Conservation (phyloP, 2,329 filamentous ascomycete species). For the Emericellopsis cladophorae region DNA sequence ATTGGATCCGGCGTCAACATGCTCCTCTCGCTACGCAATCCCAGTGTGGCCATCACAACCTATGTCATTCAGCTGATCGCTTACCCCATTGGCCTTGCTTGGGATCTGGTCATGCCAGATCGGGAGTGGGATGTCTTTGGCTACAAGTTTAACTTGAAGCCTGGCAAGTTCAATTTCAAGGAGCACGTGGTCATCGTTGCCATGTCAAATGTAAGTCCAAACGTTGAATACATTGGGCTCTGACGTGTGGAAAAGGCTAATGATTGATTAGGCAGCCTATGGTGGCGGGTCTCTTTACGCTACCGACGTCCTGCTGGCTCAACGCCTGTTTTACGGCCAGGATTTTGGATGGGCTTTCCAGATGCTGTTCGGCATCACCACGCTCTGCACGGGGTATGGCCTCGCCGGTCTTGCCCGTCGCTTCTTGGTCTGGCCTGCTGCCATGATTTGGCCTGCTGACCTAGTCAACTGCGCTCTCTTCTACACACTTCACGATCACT, state of each 20-base stretch:
- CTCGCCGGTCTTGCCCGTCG: constrained; percentile 40
- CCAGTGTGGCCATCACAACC: constrained; percentile 45
- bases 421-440: constrained; percentile 40
- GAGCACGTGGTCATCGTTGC: constrained; percentile 49
- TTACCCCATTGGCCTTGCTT: constrained; percentile 42
- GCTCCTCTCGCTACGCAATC: constrained; percentile 47
- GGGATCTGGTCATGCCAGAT: constrained; percentile 42
- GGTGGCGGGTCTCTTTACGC: constrained; percentile 45
- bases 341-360: constrained; percentile 41
- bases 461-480: constrained; percentile 41
- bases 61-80: constrained; percentile 51
- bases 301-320: constrained; percentile 34
- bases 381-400: constrained; percentile 44
- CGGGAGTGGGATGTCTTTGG: constrained; percentile 37
- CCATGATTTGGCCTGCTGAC: constrained; percentile 46
- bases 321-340: constrained; percentile 44
- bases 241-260: constrained; percentile 3
- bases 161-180: constrained; percentile 48
- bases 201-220: constrained; percentile 45
- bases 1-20: constrained; percentile 50
- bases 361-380: constrained; percentile 38
- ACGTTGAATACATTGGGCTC: neutral
- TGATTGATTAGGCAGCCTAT: constrained; percentile 34
- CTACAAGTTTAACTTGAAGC: constrained; percentile 40
- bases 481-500: constrained; percentile 31